Evolutionary conservation across 2,329 filamentous ascomycete species (phyloP), one percentile per base, ranked within the genome.

Genomic region (Akanthomyces uredinophilus): DNA sequence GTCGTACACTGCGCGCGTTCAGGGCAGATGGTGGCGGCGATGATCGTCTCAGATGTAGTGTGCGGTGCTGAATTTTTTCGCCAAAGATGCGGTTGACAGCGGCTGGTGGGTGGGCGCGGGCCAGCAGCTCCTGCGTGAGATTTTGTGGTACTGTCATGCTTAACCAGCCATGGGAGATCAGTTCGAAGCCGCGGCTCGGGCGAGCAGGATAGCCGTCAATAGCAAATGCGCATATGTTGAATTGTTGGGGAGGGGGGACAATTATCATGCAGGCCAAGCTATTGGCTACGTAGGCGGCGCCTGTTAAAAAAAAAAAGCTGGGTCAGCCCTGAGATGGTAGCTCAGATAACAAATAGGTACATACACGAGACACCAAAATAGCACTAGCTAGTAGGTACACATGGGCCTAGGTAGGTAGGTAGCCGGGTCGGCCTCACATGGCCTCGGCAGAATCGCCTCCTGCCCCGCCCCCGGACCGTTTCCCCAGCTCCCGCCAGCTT

Each of bases 31-130:
- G 73, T 0, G 81, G 80, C 1, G 91, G 90, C 0, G 90, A 91
- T 24, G 87, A 89, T 7, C 91, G 87, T 47, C 89, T 87, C 4
- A 97, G 85, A 69, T 89, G 86, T 62, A 97, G 86, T 0, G 91
- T 88, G 52, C 92, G 91, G 71, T 91, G 87, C 69, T 91, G 86
- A 72, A 96, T 86, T 75, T 92, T 92, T 66, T 96, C 91, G 65
- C 83, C 81, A 80, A 89, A 94, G 74, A 96, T 90, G 60, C 86
- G 83, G 39, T 80, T 78, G 60, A 87, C 85, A 62, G 84, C 87
- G 66, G 89, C 83, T 29, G 91, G 88, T 2, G 90, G 88, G 76
- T 96, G 92, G 11, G 91, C 92, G 69, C 90, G 87, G 6, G 83
- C 76, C 59, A 98, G 87, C 56, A 97, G 86, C 8, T 81, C 77